Evolutionary conservation across 495 filamentous ascomycete genomes (phyloP).

Genomic region (Hypoxylon subgilvum): DNA sequence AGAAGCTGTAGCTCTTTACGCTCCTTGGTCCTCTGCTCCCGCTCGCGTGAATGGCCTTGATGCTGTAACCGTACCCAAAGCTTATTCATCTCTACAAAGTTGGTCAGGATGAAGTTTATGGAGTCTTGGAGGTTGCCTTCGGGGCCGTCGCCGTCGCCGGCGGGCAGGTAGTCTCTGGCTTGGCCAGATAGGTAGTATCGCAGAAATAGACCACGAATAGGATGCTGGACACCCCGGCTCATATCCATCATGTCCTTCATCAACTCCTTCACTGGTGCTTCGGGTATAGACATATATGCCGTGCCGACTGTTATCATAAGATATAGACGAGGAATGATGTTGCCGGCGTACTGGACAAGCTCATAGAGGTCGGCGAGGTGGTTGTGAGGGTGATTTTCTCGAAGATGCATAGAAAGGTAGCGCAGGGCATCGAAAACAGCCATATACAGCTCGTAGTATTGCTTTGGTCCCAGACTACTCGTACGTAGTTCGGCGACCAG

Average conservation of each 20-base stretch:
- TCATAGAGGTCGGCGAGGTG: constrained; percentile 98
- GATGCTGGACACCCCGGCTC: constrained; percentile 96
- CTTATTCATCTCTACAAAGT: constrained; percentile 99
- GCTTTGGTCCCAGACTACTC: constrained; percentile 92
- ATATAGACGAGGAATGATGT: constrained; percentile 94
- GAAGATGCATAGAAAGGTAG: constrained; percentile 93
- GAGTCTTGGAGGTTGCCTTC: constrained; percentile 97
- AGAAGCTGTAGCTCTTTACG: constrained; percentile 92
- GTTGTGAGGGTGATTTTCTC: constrained; percentile 95
- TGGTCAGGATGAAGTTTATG: constrained; percentile 95
- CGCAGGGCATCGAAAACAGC: constrained; percentile 96
- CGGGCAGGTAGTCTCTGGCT: constrained; percentile 84
- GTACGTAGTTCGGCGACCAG: constrained; percentile 96
- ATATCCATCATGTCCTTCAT: constrained; percentile 99
- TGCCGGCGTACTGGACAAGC: constrained; percentile 97
- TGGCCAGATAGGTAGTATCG: constrained; percentile 95
- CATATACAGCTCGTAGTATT: constrained; percentile 99
- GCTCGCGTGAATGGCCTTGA: constrained; percentile 93
- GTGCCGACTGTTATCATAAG: constrained; percentile 99
- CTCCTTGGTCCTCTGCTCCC: constrained; percentile 91
- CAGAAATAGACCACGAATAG: constrained; percentile 90
- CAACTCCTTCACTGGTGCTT: constrained; percentile 98
- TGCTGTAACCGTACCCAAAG: constrained; percentile 97
- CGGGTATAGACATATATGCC: constrained; percentile 97
- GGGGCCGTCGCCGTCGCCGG: constrained; percentile 83